A percentile compares a stretch with the other conserved stretches of the same genome.
phyloP scores from a whole-genome alignment of 2,329 filamentous ascomycete species.

The Apiospora phragmitis region DNA sequence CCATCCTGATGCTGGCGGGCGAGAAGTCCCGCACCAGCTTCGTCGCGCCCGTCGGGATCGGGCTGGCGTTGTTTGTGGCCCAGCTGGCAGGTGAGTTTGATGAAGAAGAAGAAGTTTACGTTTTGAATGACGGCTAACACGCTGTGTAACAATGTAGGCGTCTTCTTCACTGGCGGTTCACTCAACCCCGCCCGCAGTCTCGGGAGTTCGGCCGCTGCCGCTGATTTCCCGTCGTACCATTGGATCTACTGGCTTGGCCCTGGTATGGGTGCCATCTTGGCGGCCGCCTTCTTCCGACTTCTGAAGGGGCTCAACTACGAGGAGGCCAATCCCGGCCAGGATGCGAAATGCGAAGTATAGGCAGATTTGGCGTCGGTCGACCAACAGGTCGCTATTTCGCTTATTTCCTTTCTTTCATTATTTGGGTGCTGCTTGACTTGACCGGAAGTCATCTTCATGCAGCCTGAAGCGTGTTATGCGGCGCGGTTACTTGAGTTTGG shows the following conservation, averaged over 20 bases:
- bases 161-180: conserved; percentile 42
- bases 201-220: conserved; percentile 41
- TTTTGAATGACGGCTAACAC: background rate
- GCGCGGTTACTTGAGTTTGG: background rate
- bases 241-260: conserved; percentile 51
- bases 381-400: background rate
- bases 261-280: conserved; percentile 41
- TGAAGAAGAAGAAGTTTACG: too few relatives aligned
- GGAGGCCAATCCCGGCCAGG: conserved; percentile 39
- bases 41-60: conserved; percentile 67
- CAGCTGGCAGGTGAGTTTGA: conserved; percentile 36
- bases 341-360: conserved; percentile 17
- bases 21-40: conserved; percentile 69
- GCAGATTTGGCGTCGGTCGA: background rate
- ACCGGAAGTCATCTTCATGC: too few relatives aligned
- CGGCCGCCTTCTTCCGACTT: conserved; percentile 41
- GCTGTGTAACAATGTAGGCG: conserved; percentile 24
- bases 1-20: conserved; percentile 64
- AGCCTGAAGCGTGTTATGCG: background rate
- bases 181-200: conserved; percentile 46
- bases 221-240: conserved; percentile 37
- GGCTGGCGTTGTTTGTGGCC: conserved; percentile 61
- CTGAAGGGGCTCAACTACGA: conserved; percentile 46
- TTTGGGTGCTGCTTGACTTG: too few relatives aligned
- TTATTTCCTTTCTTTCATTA: background rate